These are phyloP conservation scores for Neofusicoccum ribis DNA, from an alignment of 2,329 filamentous ascomycete genomes.

Conservation along the genomic window DNA sequence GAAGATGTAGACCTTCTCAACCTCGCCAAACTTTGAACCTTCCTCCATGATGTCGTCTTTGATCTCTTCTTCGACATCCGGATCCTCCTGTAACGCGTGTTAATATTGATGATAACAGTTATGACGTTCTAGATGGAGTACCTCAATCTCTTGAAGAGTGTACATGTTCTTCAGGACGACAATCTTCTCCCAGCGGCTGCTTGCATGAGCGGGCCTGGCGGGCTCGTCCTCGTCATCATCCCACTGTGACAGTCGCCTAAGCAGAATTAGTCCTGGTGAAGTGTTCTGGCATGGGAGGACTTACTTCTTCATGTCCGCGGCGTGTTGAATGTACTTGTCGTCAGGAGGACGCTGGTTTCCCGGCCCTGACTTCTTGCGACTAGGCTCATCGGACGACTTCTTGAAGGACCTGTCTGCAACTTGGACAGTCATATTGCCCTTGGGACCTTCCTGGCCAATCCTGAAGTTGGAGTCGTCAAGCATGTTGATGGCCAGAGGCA, in stretches of 20 bases:
- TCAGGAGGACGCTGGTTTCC: too few relatives aligned
- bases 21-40: constrained; percentile 79
- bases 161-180: constrained; percentile 95
- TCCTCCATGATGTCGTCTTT: constrained; percentile 77
- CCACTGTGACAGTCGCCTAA: constrained; percentile 89
- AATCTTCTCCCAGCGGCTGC: constrained; percentile 70
- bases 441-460: constrained; percentile 53
- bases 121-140: background rate
- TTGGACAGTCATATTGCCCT: constrained; percentile 73
- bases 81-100: background rate
- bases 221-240: constrained; percentile 70
- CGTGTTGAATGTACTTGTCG: constrained; percentile 66
- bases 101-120: too few relatives aligned
- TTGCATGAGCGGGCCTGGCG: constrained; percentile 50
- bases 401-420: constrained; percentile 90
- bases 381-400: constrained; percentile 48
- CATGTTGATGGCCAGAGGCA: constrained; percentile 78
- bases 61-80: constrained; percentile 5
- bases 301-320: constrained; percentile 76
- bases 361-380: too few relatives aligned
- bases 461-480: constrained; percentile 83
- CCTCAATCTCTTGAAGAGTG: constrained; percentile 55
- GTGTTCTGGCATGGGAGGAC: constrained; percentile 21
- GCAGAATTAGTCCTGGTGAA: background rate
- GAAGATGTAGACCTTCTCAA: constrained; percentile 89